Base-by-base conservation (phyloP, 768 basidiomycete species). In the Hericium rajendrae region DNA sequence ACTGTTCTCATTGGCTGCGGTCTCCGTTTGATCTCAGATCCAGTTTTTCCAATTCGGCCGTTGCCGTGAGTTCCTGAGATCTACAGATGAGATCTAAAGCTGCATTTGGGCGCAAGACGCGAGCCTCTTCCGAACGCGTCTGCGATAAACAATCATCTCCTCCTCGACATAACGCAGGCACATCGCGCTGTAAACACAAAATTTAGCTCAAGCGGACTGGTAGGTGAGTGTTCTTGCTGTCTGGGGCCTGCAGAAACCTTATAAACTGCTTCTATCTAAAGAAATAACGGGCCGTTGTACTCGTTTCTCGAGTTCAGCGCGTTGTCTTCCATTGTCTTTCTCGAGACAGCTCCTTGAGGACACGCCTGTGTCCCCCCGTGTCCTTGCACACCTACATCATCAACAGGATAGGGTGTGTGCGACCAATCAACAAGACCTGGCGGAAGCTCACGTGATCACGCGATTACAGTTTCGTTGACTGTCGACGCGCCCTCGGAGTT, bases 31-130 rank as follows among this genome's bases (percentile, higher is more conserved):
- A 20, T 46, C 32, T 32, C 43, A 20, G 43, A 46, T 46, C 43
- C 10, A 15, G 43, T 20, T 6, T 46, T n/a, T 46, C 13, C 32
- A 32, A 32, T 32, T 32, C 43, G 43, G 43, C n/a, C n/a, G 16
- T 16, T 46, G 43, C 46, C 28, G n/a, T 18, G 32, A 24, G 41
- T 39, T 13, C 39, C 15, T 53, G 59, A 57, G 58, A 73, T 73
- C 71, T 70, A 37, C 20, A 32, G 22, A 20, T 51, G 51, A 70
- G 69, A 74, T 71, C 58, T 58, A 59, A 65, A 62, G 65, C 57
- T 68, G 57, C 48, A n/a, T 59, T 70, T 60, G 58, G 71, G 73
- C 71, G 70, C 66, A 71, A 64, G 71, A 71, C 70, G 72, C 72
- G 70, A 62, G 65, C 72, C 72, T 65, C 67, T 68, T 73, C 64